Percentiles rank a stretch among this genome's conserved stretches.
phyloP scores from a whole-genome alignment of 2,329 filamentous ascomycete genomes.

The Rhynchosporium secalis region DNA sequence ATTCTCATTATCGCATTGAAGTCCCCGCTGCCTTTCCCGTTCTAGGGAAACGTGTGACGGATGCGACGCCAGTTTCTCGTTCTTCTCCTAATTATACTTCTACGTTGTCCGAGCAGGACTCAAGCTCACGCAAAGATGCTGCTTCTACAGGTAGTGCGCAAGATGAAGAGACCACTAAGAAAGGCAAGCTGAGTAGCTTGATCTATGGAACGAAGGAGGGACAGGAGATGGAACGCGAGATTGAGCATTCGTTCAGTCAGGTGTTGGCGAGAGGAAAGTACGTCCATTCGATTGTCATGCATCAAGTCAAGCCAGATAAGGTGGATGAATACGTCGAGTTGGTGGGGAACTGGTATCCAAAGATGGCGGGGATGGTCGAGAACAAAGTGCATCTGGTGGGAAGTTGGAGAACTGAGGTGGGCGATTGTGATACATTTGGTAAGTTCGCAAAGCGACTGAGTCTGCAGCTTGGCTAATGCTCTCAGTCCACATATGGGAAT shows the following conservation, averaged over 20 bases:
- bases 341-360: conserved; percentile 89
- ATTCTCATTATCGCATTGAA: conserved; percentile 42
- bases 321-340: conserved; percentile 92
- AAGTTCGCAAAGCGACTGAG: conserved; percentile 40
- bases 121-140: conserved; percentile 55
- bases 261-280: conserved; percentile 96
- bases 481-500: conserved; percentile 98
- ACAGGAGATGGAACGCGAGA: conserved; percentile 89
- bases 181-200: conserved; percentile 75
- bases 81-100: background rate
- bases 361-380: conserved; percentile 78
- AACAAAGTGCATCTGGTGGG: conserved; percentile 96
- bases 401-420: conserved; percentile 97
- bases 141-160: conserved; percentile 62
- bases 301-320: conserved; percentile 92
- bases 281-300: conserved; percentile 95
- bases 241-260: conserved; percentile 94
- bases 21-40: conserved; percentile 41
- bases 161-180: conserved; percentile 56
- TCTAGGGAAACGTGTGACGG: conserved; percentile 43
- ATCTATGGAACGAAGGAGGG: conserved; percentile 98
- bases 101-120: conserved; percentile 6
- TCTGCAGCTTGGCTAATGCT: background rate
- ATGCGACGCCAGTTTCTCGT: conserved; percentile 42
- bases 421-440: conserved; percentile 97